A percentile compares a stretch with the other conserved stretches of the same genome.
Evolutionary conservation across 148 eudicot species (phyloP).

Genomic region (Spergularia marina): DNA sequence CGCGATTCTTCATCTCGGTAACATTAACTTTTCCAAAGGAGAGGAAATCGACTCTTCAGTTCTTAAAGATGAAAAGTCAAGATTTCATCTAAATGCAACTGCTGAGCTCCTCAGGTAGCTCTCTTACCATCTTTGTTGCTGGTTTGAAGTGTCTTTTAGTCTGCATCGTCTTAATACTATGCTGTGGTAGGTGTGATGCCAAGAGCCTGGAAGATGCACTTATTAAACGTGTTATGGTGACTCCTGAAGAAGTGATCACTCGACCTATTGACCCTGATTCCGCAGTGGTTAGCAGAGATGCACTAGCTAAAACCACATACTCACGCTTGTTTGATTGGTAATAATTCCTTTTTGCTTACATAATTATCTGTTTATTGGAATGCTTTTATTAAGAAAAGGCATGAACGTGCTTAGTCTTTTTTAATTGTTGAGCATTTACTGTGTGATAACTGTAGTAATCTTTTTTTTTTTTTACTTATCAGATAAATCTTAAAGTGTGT

Average conservation of each 20-base stretch:
- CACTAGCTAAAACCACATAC: constrained; percentile 89
- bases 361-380: not conserved
- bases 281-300: constrained; percentile 86
- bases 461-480: not conserved
- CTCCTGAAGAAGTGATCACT: constrained; percentile 96
- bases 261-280: constrained; percentile 86
- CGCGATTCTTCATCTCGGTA: constrained; percentile 93
- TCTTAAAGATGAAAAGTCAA: constrained; percentile 81
- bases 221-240: constrained; percentile 94
- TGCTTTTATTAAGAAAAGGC: constrained; percentile 8
- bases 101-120: constrained; percentile 83
- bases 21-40: constrained; percentile 88
- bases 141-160: constrained; percentile 5
- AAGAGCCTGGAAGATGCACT: constrained; percentile 91
- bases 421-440: not conserved
- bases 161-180: constrained; percentile 10
- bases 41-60: constrained; percentile 87
- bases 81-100: constrained; percentile 72
- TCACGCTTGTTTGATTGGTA: constrained; percentile 99
- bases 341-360: constrained; percentile 6
- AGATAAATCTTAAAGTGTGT: not conserved
- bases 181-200: constrained; percentile 69
- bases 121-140: constrained; percentile 5
- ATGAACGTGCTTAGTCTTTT: not conserved
- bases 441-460: not conserved